Conservation (phyloP, 306 rosid genomes). For the Alnus rubra region DNA sequence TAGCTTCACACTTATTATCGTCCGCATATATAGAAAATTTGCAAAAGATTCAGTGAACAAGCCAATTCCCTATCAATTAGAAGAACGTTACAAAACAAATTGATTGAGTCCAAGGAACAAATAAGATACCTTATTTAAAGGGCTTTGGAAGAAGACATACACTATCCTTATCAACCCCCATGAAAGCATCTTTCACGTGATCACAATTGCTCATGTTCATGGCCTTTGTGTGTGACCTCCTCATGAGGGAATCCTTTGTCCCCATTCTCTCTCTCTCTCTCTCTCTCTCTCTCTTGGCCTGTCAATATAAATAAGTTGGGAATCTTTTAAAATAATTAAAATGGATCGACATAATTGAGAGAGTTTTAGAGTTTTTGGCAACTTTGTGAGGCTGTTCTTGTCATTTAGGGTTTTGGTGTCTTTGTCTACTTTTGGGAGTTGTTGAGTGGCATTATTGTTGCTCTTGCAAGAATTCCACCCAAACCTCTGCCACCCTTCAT, state of each 20-base stretch:
- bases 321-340: slow-evolving; percentile 38
- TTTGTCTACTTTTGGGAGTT: slow-evolving; percentile 52
- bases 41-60: slow-evolving; percentile 34
- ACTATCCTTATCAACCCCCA: slow-evolving; percentile 35
- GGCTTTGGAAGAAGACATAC: slow-evolving; percentile 40
- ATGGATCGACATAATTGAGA: not conserved
- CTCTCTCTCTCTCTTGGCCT: slow-evolving; percentile 1
- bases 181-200: slow-evolving; percentile 76
- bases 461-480: slow-evolving; percentile 47
- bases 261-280: slow-evolving; percentile 33
- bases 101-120: slow-evolving; percentile 39
- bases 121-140: slow-evolving; percentile 41
- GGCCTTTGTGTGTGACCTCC: slow-evolving; percentile 44
- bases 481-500: slow-evolving; percentile 37
- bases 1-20: not conserved
- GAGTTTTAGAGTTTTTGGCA: slow-evolving; percentile 14
- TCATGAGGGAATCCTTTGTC: slow-evolving; percentile 56
- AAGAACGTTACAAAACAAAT: slow-evolving; percentile 25
- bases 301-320: slow-evolving; percentile 24
- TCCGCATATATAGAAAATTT: not conserved
- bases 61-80: slow-evolving; percentile 30
- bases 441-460: slow-evolving; percentile 47
- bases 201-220: slow-evolving; percentile 55
- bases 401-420: slow-evolving; percentile 53
- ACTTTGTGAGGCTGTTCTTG: slow-evolving; percentile 48